Evolutionary conservation across 2,329 filamentous ascomycete species (phyloP).

Genomic region (Ramularia endophylla): DNA sequence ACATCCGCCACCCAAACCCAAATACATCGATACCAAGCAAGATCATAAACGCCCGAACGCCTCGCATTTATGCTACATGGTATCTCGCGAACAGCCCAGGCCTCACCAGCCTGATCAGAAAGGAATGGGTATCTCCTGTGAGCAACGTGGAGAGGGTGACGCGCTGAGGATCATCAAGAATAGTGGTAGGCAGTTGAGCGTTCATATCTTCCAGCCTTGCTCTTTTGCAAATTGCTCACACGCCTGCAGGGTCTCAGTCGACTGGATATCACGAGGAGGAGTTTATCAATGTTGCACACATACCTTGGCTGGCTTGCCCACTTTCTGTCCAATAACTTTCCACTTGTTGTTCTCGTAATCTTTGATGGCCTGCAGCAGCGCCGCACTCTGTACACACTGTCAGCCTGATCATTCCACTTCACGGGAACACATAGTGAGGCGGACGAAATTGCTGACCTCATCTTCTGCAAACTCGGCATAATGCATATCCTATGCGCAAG

Average conservation of each 20-base stretch:
- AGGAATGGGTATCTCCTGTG: too few species aligned
- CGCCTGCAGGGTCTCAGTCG: conserved; percentile 45
- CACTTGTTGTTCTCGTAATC: conserved; percentile 99
- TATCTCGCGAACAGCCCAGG: too few species aligned
- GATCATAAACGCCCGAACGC: conserved; percentile 12
- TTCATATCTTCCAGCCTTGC: conserved; percentile 46
- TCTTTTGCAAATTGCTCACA: conserved; percentile 95
- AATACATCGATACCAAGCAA: conserved; percentile 1
- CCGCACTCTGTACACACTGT: conserved; percentile 55
- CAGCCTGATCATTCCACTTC: conserved; percentile 14
- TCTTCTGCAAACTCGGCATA: conserved; percentile 98
- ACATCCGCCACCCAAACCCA: neutral
- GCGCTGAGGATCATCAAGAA: too few species aligned
- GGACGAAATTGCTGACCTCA: conserved; percentile 60
- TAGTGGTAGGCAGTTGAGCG: too few species aligned
- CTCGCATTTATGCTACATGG: conserved; percentile 14
- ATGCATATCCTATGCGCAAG: conserved; percentile 75
- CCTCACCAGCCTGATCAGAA: too few species aligned
- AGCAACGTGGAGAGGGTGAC: too few species aligned
- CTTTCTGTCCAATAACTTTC: conserved; percentile 95
- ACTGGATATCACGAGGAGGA: neutral
- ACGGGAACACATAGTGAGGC: conserved; percentile 29
- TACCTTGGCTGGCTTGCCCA: conserved; percentile 96
- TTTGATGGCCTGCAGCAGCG: conserved; percentile 87
- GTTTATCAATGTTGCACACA: conserved; percentile 24